Evolutionary conservation across 139 green algal species (phyloP), one percentile per base, ranked within the genome.

Genomic region (Micractinium conductrix): DNA sequence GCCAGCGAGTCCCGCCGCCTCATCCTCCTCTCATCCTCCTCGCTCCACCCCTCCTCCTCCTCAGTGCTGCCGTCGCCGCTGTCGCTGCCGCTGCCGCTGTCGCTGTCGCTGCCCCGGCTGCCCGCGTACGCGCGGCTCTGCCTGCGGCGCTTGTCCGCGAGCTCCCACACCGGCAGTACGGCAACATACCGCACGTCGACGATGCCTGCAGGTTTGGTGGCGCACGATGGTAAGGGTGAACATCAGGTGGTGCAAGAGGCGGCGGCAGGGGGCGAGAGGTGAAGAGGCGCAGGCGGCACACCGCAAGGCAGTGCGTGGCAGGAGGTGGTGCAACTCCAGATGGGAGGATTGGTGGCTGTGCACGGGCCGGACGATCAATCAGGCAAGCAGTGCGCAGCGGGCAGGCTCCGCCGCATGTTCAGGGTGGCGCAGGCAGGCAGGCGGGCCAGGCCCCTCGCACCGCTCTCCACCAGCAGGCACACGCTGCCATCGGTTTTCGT

Each of bases 401-500:
- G 16, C 48, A 58, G 48, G 16, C 16, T 16, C 48, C 48, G 48
- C 16, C 16, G 12, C 48, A 10, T 58, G 48, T 16, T 24, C 48
- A 58, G 53, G 5, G 53, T 62, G 24, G 6, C 26, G 60, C 60
- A 68, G 60, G 19, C 60, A 68, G 60, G 60, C 60, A 4, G 26
- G 24, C 35, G 60, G 60, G 60, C 33, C 4, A 28, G 65, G 21
- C 3, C 30, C 30, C 30, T 44, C 76, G 38, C 76, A 73, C 76
- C 76, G 26, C 28, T 82, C 58, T 82, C 58, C 26, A 82, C 48
- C 24, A 82, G 58, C 38, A 82, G 76, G 76, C 76, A 82, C 35
- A 53, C 68, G 37, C 24, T 58, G 76, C 76, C 76, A 21, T 26
- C 17, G 21, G 58, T 43, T 38, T 30, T 71, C 33, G 37, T 38